Evolutionary conservation across 2,329 filamentous ascomycete genomes (phyloP).

Genomic region (Colletotrichum echinochloae): DNA sequence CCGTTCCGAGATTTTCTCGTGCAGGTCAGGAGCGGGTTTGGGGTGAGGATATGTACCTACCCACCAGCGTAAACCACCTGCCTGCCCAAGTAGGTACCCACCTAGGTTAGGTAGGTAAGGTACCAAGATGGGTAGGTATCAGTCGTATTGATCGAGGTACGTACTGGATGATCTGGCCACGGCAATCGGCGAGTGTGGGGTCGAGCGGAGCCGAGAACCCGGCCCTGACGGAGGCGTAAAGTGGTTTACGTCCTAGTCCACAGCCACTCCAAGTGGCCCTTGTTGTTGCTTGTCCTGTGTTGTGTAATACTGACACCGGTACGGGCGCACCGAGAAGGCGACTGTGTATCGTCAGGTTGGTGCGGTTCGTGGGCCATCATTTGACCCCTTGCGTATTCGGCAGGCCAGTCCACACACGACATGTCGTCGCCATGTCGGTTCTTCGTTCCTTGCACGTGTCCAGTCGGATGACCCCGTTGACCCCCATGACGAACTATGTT

Average conservation of each 20-base stretch:
- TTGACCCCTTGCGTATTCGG: not conserved
- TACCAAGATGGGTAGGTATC: no score
- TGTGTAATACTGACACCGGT: constrained; percentile 1
- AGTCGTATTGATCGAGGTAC: no score
- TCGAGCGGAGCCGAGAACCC: constrained; percentile 25
- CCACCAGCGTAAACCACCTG: not conserved
- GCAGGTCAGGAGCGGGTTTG: not conserved
- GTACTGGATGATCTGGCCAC: constrained; percentile 4
- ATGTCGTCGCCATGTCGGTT: constrained; percentile 10
- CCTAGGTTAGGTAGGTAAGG: not conserved
- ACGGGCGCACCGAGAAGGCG: not conserved
- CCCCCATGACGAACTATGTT: constrained; percentile 10
- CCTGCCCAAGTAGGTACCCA: not conserved
- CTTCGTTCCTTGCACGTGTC: constrained; percentile 5
- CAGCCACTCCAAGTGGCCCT: not conserved
- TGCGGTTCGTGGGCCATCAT: not conserved
- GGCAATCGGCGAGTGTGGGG: constrained; percentile 29
- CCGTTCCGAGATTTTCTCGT: constrained; percentile 34
- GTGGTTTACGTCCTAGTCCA: not conserved
- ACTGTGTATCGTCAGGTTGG: constrained; percentile 10
- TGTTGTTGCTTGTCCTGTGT: not conserved
- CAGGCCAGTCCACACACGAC: constrained; percentile 21
- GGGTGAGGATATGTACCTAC: no score
- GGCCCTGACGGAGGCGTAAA: constrained; percentile 24
- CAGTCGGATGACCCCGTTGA: constrained; percentile 13